Evolutionary conservation across 2,329 filamentous ascomycete species (phyloP).

Genomic region (Monilinia fructigena): DNA sequence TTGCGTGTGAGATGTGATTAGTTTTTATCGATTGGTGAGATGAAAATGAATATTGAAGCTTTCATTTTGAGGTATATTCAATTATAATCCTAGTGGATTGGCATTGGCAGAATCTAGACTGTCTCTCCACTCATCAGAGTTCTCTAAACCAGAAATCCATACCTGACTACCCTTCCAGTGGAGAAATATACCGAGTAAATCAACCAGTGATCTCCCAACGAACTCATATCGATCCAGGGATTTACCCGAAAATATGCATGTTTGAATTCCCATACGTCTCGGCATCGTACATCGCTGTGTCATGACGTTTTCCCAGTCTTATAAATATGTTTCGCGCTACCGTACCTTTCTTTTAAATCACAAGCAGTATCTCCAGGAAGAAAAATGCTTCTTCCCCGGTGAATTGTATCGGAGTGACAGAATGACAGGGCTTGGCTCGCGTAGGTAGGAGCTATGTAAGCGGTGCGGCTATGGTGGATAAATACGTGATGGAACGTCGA

Average conservation of each 20-base stretch:
- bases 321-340: not conserved
- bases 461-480: not conserved
- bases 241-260: not conserved
- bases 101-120: too few relatives aligned
- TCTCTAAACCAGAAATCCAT: not conserved
- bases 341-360: not conserved
- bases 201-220: not conserved
- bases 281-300: not conserved
- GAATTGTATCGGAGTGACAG: not conserved
- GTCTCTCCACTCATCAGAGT: not conserved
- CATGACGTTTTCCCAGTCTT: conserved; percentile 1
- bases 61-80: not conserved
- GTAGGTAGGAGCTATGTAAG: not conserved
- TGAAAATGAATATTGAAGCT: not conserved
- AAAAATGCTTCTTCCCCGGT: conserved; percentile 1
- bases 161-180: not conserved
- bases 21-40: not conserved
- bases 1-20: not conserved
- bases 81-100: too few relatives aligned
- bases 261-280: not conserved
- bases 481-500: not conserved
- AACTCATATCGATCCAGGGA: not conserved
- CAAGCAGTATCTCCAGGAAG: not conserved
- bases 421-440: conserved; percentile 6
- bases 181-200: not conserved